These are phyloP conservation scores for Rhizopus arrhizus DNA, from an alignment of 371 early-diverging fungal genomes.

Conservation along the genomic window DNA sequence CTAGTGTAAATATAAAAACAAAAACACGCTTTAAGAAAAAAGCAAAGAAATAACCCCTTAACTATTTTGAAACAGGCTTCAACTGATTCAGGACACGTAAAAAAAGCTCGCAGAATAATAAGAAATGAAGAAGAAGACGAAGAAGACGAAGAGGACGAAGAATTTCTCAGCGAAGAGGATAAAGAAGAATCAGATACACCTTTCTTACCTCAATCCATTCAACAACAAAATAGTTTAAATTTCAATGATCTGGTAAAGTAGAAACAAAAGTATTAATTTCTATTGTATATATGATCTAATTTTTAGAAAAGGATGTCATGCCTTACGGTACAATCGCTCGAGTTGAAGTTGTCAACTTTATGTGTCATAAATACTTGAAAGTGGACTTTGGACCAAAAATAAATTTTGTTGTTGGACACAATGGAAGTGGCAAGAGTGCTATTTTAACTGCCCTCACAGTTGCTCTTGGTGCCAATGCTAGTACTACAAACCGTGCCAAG, in stretches of 20 bases:
- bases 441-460: slow-evolving; percentile 90
- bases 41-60: not conserved
- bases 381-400: slow-evolving; percentile 85
- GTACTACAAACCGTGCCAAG: slow-evolving; percentile 83
- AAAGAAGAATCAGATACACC: slow-evolving; percentile 8
- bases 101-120: slow-evolving; percentile 5
- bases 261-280: slow-evolving; percentile 7
- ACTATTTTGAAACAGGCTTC: not conserved
- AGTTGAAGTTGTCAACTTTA: slow-evolving; percentile 87
- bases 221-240: not conserved
- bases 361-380: slow-evolving; percentile 87
- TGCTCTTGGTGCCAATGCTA: slow-evolving; percentile 90
- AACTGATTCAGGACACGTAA: not conserved
- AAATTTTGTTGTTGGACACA: slow-evolving; percentile 95
- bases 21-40: no score
- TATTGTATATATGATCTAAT: not conserved
- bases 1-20: not conserved
- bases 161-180: not conserved
- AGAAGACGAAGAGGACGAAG: slow-evolving; percentile 12
- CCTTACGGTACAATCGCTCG: slow-evolving; percentile 77
- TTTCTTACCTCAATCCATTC: not conserved
- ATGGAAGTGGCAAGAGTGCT: slow-evolving; percentile 97
- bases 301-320: slow-evolving; percentile 38
- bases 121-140: slow-evolving; percentile 5
- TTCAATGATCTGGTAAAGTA: slow-evolving; percentile 11